Conservation (phyloP, 768 basidiomycete species). For the Dioszegia crocea region DNA sequence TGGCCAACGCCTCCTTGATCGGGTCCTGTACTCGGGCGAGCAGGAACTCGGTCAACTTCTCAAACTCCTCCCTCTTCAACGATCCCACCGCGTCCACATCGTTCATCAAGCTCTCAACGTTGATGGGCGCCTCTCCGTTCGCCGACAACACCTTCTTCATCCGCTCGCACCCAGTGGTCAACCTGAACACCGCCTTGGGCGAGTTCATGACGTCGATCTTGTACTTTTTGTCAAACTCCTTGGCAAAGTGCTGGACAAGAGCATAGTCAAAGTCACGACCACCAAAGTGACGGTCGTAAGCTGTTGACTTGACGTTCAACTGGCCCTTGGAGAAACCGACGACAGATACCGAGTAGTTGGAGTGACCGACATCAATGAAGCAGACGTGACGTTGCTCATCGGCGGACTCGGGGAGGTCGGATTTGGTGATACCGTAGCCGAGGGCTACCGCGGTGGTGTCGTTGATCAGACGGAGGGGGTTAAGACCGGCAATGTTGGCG, state of each 20-base stretch:
- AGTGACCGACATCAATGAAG: conserved; percentile 95
- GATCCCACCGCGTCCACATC: conserved; percentile 89
- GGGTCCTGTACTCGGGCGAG: conserved; percentile 73
- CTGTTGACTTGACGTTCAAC: conserved; percentile 76
- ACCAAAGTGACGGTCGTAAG: conserved; percentile 89
- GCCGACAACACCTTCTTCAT: conserved; percentile 96
- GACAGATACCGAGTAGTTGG: conserved; percentile 76
- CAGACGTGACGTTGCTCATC: conserved; percentile 80
- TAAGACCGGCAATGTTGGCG: conserved; percentile 81
- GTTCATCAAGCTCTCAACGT: conserved; percentile 93
- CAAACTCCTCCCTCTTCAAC: conserved; percentile 75
- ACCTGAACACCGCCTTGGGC: conserved; percentile 90
- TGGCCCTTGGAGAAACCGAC: conserved; percentile 93
- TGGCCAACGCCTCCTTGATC: conserved; percentile 70
- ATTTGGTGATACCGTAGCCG: conserved; percentile 98
- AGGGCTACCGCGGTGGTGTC: conserved; percentile 93
- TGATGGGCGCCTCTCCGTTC: conserved; percentile 79
- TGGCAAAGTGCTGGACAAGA: conserved; percentile 79
- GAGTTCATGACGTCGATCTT: conserved; percentile 89
- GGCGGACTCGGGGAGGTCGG: conserved; percentile 76
- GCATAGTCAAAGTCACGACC: conserved; percentile 94
- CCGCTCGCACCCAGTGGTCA: conserved; percentile 80
- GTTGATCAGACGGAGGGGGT: conserved; percentile 90
- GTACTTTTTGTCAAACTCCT: conserved; percentile 94
- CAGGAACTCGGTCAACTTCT: conserved; percentile 68